These are phyloP conservation scores for Dactylellina leptospora DNA, from an alignment of 2,329 filamentous ascomycete species.

Conservation along the genomic window DNA sequence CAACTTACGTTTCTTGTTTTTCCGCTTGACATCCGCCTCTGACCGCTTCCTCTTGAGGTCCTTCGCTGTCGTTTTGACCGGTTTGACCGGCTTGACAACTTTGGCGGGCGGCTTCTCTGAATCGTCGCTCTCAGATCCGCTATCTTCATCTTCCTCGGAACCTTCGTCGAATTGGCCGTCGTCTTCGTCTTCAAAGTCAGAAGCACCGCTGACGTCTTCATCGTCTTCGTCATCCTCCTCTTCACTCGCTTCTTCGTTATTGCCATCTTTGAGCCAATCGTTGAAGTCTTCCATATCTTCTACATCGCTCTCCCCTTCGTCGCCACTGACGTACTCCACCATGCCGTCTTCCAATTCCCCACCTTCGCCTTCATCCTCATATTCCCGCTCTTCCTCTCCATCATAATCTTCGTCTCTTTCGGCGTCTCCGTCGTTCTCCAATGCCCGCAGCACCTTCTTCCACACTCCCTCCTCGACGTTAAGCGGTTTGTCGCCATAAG, in stretches of 20 bases:
- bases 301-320: conserved; percentile 84
- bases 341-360: conserved; percentile 73
- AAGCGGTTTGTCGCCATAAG: conserved; percentile 91
- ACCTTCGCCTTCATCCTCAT: conserved; percentile 73
- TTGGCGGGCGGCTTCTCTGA: conserved; percentile 34
- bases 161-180: conserved; percentile 33
- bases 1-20: conserved; percentile 57
- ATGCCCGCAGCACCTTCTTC: conserved; percentile 92
- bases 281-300: conserved; percentile 77
- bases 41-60: conserved; percentile 56
- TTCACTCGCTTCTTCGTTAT: conserved; percentile 64
- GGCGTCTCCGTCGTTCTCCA: conserved; percentile 87
- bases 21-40: conserved; percentile 54
- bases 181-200: conserved; percentile 47
- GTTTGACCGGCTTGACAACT: conserved; percentile 45
- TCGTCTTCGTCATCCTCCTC: conserved; percentile 38
- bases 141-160: conserved; percentile 40
- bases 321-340: conserved; percentile 92
- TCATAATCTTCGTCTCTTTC: conserved; percentile 86
- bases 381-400: conserved; percentile 81
- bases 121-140: conserved; percentile 34
- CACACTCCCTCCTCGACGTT: conserved; percentile 95
- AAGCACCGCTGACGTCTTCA: conserved; percentile 32
- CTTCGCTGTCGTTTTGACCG: conserved; percentile 42
- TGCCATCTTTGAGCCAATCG: conserved; percentile 84